These are phyloP conservation scores for Posidonia australis DNA, from an alignment of 106 monocot genomes.

Conservation along the genomic window DNA sequence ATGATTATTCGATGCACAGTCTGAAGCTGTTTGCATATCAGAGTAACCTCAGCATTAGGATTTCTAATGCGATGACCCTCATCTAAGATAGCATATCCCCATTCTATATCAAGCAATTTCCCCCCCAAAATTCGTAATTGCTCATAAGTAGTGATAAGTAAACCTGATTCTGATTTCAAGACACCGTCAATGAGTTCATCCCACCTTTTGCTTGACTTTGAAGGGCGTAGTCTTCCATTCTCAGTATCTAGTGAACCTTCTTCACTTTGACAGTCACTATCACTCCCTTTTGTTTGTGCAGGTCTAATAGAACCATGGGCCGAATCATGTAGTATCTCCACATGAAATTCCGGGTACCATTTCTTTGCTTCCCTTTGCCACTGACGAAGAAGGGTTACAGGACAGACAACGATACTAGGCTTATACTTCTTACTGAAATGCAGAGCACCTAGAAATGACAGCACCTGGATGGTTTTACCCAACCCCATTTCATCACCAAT, in stretches of 20 bases:
- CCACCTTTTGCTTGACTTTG: slow-evolving; percentile 52
- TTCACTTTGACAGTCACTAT: slow-evolving; percentile 49
- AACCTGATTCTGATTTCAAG: slow-evolving; percentile 50
- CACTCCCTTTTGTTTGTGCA: slow-evolving; percentile 16
- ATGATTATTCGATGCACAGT: slow-evolving; percentile 93
- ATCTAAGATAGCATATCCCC: slow-evolving; percentile 90
- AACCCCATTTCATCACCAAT: slow-evolving; percentile 99
- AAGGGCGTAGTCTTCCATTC: slow-evolving; percentile 11
- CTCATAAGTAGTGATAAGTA: slow-evolving; percentile 96
- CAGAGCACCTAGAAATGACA: slow-evolving; percentile 79
- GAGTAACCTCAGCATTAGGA: slow-evolving; percentile 87
- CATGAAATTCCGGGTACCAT: slow-evolving; percentile 83
- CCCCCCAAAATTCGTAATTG: slow-evolving; percentile 70
- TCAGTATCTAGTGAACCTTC: slow-evolving; percentile 45
- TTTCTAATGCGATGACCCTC: slow-evolving; percentile 97
- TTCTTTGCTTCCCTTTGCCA: slow-evolving; percentile 77
- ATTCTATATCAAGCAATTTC: slow-evolving; percentile 81
- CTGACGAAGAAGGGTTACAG: slow-evolving; percentile 78
- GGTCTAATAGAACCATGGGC: slow-evolving; percentile 29
- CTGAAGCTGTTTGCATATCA: slow-evolving; percentile 86
- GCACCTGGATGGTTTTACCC: slow-evolving; percentile 83
- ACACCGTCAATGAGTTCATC: slow-evolving; percentile 50
- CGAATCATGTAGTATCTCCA: slow-evolving; percentile 93
- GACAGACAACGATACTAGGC: slow-evolving; percentile 88
- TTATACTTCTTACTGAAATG: slow-evolving; percentile 83